These are phyloP conservation scores for Tetrahymena borealis DNA, from an alignment of 73 alveolate species.

Conservation along the genomic window DNA sequence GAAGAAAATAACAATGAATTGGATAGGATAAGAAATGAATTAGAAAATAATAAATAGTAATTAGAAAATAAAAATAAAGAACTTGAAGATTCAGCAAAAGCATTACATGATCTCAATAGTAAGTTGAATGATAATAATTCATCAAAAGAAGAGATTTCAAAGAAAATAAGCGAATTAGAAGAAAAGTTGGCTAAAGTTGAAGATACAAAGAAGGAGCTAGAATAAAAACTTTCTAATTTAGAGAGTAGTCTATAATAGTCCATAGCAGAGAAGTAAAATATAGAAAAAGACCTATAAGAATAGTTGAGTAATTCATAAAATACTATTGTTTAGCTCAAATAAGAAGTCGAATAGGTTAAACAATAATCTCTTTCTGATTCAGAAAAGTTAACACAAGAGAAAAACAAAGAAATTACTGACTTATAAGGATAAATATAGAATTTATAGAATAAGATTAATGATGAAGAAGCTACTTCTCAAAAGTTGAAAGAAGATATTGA, in stretches of 20 bases:
- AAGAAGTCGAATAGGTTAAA: background rate
- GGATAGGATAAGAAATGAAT: background rate
- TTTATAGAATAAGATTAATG: too few species aligned
- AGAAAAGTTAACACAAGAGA: background rate
- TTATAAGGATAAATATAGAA: background rate
- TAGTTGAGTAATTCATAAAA: background rate
- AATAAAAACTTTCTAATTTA: background rate
- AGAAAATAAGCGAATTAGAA: background rate
- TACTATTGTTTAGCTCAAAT: background rate
- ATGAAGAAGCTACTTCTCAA: too few species aligned
- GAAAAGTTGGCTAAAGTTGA: background rate
- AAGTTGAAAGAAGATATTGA: too few species aligned
- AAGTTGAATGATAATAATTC: background rate
- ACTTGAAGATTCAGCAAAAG: background rate
- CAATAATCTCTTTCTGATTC: background rate
- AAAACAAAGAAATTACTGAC: background rate
- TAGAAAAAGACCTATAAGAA: background rate
- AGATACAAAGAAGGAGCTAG: background rate
- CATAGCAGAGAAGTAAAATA: background rate
- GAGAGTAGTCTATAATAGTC: background rate
- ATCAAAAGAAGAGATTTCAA: background rate
- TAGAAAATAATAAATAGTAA: background rate
- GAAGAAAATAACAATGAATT: background rate
- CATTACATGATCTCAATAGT: background rate
- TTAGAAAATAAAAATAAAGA: background rate